Percentiles rank a stretch among this genome's conserved stretches.
Conservation (phyloP, 2,329 filamentous ascomycete genomes). For the Pezicula neosporulosa region DNA sequence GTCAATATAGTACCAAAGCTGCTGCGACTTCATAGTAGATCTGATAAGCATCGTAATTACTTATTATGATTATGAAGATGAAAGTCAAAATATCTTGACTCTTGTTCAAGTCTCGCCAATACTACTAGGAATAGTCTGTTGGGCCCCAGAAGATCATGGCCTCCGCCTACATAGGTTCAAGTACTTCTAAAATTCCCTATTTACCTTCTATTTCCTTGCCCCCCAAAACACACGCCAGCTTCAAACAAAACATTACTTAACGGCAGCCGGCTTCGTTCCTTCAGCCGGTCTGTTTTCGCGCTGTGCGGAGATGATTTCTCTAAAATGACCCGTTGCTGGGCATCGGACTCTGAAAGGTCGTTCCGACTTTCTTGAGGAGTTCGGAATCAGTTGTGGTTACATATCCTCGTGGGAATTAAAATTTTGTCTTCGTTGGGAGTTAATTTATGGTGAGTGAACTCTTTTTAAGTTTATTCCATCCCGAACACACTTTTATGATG, state of each 20-base stretch:
- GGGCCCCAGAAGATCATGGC: too few species aligned
- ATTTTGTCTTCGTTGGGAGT: too few species aligned
- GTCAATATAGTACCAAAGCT: too few species aligned
- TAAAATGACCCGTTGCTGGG: slow-evolving; percentile 1
- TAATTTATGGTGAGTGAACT: too few species aligned
- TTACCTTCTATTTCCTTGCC: neutral
- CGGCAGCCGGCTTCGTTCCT: slow-evolving; percentile 2
- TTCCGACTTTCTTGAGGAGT: slow-evolving; percentile 1
- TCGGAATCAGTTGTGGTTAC: slow-evolving; percentile 1
- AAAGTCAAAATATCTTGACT: too few species aligned
- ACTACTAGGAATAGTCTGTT: too few species aligned
- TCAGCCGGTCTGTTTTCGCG: slow-evolving; percentile 1
- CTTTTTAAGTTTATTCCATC: too few species aligned
- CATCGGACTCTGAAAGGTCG: neutral
- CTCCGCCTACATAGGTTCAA: neutral
- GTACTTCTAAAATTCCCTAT: neutral
- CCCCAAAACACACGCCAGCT: neutral
- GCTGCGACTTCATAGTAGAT: too few species aligned
- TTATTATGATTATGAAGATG: too few species aligned
- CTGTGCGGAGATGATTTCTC: slow-evolving; percentile 1
- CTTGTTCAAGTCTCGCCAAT: too few species aligned
- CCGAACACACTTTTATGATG: too few species aligned
- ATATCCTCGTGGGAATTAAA: neutral
- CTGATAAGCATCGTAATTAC: too few species aligned
- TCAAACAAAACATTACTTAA: slow-evolving; percentile 2